Conservation (phyloP, 1,284 basidiomycete species). For the Rhodotorula sp. region DNA sequence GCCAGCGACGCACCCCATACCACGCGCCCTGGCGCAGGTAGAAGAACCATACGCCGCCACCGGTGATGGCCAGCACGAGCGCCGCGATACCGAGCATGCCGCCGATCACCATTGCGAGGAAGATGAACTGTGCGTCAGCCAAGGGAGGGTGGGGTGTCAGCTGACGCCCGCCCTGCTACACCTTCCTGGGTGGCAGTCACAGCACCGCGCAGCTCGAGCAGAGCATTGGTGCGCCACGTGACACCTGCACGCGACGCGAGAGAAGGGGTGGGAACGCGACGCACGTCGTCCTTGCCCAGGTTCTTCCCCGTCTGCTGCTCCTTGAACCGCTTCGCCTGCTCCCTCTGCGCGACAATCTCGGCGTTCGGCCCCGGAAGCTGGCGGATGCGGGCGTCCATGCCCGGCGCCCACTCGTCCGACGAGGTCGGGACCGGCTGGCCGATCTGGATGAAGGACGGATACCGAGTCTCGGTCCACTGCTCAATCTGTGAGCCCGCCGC, state of each 20-base stretch:
- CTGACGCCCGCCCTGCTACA: accelerated
- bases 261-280: neutral
- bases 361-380: conserved; percentile 32
- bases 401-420: conserved; percentile 35
- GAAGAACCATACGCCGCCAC: conserved; percentile 17
- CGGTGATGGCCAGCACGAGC: conserved; percentile 5
- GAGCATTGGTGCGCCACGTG: too few relatives aligned
- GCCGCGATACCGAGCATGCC: conserved; percentile 22
- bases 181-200: too few relatives aligned
- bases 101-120: conserved; percentile 29
- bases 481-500: conserved; percentile 65
- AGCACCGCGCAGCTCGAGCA: neutral
- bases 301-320: conserved; percentile 21
- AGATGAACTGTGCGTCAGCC: conserved; percentile 30
- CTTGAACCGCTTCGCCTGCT: conserved; percentile 6
- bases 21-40: conserved; percentile 16
- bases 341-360: conserved; percentile 25
- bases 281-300: conserved; percentile 35
- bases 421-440: conserved; percentile 34
- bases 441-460: conserved; percentile 43
- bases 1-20: neutral
- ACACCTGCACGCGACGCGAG: neutral
- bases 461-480: conserved; percentile 73
- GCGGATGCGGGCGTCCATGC: conserved; percentile 39
- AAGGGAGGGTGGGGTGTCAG: neutral